Percentiles rank a stretch among this genome's conserved stretches.
Conservation (phyloP, 441 rosid genomes). For the Pelargonium australe region DNA sequence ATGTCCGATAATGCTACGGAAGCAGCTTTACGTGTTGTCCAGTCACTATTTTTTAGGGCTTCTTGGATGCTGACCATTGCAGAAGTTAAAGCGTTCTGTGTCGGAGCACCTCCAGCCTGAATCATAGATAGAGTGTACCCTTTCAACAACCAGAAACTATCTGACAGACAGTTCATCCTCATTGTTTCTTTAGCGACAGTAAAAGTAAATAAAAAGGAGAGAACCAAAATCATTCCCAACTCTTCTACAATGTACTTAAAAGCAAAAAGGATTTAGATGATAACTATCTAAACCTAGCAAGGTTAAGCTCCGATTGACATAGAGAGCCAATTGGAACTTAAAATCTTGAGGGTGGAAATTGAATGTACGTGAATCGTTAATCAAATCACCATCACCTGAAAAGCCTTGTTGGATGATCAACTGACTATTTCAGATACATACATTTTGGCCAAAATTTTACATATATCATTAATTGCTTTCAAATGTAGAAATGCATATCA, state of each 20-base stretch:
- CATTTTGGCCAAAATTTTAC: neutral
- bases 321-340: neutral
- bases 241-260: neutral
- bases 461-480: neutral
- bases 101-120: conserved; percentile 86
- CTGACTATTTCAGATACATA: neutral
- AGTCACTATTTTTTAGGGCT: conserved; percentile 64
- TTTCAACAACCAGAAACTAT: conserved; percentile 1
- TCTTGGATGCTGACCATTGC: conserved; percentile 69
- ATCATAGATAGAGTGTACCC: conserved; percentile 17
- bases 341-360: neutral
- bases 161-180: conserved; percentile 10
- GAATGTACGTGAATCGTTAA: neutral
- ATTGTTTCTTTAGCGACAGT: neutral
- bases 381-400: neutral
- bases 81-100: conserved; percentile 47
- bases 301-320: neutral
- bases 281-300: neutral
- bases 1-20: conserved; percentile 64
- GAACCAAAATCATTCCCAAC: neutral
- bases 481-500: neutral
- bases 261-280: neutral
- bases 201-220: neutral
- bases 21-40: conserved; percentile 94
- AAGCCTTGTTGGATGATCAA: neutral